These are phyloP conservation scores for Geranomyces variabilis DNA, from an alignment of 192 early-diverging fungal species.

Conservation along the genomic window DNA sequence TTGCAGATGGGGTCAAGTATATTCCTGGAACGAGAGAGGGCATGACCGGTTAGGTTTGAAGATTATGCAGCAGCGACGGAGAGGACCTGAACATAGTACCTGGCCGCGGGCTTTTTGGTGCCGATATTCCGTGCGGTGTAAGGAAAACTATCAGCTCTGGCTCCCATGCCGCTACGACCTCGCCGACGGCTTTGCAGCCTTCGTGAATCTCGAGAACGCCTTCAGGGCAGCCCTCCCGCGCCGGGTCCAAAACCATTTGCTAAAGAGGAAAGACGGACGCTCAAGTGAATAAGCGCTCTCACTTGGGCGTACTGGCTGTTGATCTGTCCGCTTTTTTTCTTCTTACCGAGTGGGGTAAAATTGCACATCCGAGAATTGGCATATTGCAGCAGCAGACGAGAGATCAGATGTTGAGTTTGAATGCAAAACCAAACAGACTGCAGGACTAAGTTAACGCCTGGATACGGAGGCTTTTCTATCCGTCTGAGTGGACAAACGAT, in stretches of 20 bases:
- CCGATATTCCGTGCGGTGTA: conserved; percentile 34
- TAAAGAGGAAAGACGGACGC: too few relatives aligned
- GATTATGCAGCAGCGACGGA: too few relatives aligned
- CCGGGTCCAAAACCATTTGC: conserved; percentile 27
- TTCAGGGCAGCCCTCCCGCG: conserved; percentile 16
- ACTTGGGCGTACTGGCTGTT: too few relatives aligned
- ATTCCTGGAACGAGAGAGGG: conserved; percentile 16
- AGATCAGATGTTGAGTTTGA: too few relatives aligned
- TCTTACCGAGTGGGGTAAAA: conserved; percentile 24
- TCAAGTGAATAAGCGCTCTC: too few relatives aligned
- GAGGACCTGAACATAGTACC: conserved; percentile 13
- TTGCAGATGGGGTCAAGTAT: conserved; percentile 33
- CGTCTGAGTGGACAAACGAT: too few relatives aligned
- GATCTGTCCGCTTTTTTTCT: too few relatives aligned
- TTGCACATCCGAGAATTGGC: conserved; percentile 30
- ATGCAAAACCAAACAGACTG: too few relatives aligned
- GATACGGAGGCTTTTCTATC: too few relatives aligned
- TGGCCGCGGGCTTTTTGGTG: conserved; percentile 30
- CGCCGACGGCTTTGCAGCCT: conserved; percentile 31
- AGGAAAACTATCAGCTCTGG: conserved; percentile 27
- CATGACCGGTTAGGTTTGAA: too few relatives aligned
- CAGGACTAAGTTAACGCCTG: too few relatives aligned
- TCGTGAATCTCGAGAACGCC: conserved; percentile 29
- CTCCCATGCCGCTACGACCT: conserved; percentile 26
- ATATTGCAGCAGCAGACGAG: too few relatives aligned